phyloP scores from a whole-genome alignment of 805 yeast species.

The Metschnikowia lunata region DNA sequence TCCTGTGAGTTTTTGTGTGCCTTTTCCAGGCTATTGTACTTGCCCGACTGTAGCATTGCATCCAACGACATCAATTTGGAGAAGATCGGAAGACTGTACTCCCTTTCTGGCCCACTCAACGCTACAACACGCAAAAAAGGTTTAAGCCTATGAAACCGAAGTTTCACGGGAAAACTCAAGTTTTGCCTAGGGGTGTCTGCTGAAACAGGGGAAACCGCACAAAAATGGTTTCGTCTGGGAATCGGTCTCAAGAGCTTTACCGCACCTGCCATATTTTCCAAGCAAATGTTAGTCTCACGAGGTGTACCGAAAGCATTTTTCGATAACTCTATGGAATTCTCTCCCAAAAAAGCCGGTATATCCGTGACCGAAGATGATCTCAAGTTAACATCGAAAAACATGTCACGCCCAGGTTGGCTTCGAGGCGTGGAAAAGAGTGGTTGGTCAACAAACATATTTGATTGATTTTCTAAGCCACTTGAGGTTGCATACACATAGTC shows the following conservation, averaged over 20 bases:
- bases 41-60: conserved; percentile 1
- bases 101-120: conserved; percentile 11
- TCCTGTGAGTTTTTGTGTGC: background rate
- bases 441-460: background rate
- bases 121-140: conserved; percentile 5
- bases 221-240: background rate
- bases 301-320: too few species aligned
- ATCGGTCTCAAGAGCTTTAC: background rate
- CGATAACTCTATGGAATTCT: too few species aligned
- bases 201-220: background rate
- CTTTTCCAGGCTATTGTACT: conserved; percentile 1
- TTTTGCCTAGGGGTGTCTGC: too few species aligned
- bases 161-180: background rate
- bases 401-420: conserved; percentile 1
- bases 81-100: conserved; percentile 13
- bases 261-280: too few species aligned
- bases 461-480: background rate
- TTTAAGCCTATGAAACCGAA: conserved; percentile 2
- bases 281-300: too few species aligned
- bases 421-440: conserved; percentile 4
- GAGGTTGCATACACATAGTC: conserved; percentile 1
- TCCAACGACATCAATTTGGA: conserved; percentile 1
- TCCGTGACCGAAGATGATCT: background rate
- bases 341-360: background rate
- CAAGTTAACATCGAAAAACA: background rate